phyloP scores from a whole-genome alignment of 805 yeast genomes.

The Candida succiphila region DNA sequence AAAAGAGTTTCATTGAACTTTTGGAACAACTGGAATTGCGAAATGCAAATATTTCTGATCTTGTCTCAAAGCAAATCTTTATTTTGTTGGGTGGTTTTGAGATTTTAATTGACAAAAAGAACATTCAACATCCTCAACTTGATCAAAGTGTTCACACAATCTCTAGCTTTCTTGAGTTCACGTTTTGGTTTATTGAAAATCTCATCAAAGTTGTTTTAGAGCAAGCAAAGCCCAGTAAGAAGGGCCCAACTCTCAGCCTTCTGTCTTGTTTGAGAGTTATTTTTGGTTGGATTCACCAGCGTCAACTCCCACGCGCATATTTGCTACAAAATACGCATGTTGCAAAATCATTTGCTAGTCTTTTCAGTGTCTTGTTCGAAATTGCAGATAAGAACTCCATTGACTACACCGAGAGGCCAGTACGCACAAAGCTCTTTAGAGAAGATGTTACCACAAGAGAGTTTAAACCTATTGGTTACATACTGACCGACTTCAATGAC shows the following conservation, averaged over 20 bases:
- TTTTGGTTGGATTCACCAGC: conserved; percentile 47
- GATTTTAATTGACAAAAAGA: conserved; percentile 18
- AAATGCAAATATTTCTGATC: conserved; percentile 23
- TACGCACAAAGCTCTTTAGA: conserved; percentile 42
- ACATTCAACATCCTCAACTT: conserved; percentile 13
- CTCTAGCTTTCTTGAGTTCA: conserved; percentile 26
- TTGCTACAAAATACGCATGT: conserved; percentile 13
- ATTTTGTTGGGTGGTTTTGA: conserved; percentile 29
- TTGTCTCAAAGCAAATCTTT: conserved; percentile 26
- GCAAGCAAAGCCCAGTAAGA: not conserved
- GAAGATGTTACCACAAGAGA: conserved; percentile 62
- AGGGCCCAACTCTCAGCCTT: conserved; percentile 12
- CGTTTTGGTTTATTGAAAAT: conserved; percentile 28
- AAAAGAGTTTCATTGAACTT: conserved; percentile 21
- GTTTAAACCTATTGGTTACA: conserved; percentile 42
- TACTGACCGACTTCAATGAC: conserved; percentile 56
- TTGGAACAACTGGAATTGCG: conserved; percentile 18
- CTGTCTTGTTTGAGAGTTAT: conserved; percentile 36
- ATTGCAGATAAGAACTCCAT: not conserved
- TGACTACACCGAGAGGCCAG: conserved; percentile 29
- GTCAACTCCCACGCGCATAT: conserved; percentile 27
- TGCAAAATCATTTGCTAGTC: conserved; percentile 9
- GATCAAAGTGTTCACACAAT: too few relatives aligned
- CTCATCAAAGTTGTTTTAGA: conserved; percentile 14
- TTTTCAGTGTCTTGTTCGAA: conserved; percentile 9